Base-by-base conservation (phyloP, 345 rosid species). In the Excoecaria agallocha region DNA sequence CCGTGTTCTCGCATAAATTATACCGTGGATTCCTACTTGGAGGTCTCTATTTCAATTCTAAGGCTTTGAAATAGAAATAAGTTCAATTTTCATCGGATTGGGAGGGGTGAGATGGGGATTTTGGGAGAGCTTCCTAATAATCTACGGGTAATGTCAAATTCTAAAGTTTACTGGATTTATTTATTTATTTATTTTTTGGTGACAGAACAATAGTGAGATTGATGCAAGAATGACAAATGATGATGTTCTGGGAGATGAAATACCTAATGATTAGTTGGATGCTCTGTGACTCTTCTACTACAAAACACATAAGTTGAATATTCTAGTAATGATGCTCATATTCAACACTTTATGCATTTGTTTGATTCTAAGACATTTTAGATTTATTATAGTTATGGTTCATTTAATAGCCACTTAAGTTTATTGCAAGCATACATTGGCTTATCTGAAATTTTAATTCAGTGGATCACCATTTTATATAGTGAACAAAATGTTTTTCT, bases 161-260 rank as follows among this genome's bases (percentile, higher is more conserved):
- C 12, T 8, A 57, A 20, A 22, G 37, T 58, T 58, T 58, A 6
- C 37, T 22, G 8, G 62, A 58, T 30, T 1, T 58, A 30, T 22
- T 58, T 58, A 19, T 58, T 24, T 52, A 6, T 58, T 39, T 65
- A n/a, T 62, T 20, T 64, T n/a, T 25, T 72, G 63, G 54, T 76
- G 78, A 79, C 87, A 95, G 98, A 94, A 84, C 63, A 85, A 85
- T 80, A 84, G 75, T 66, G 94, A 83, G 76, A 72, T 77, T 48
- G 88, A 85, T 73, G 85, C 76, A 11, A 69, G 64, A 64, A 86
- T 93, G 97, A 90, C 98, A 65, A 95, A 93, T 89, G 96, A 95
- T 86, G 98, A 95, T 83, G 77, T 93, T 77, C 82, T 95, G 77
- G 99, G 99, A 25, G 99, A 93, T 85, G 97, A 95, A 83, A 89